A percentile compares a stretch with the other conserved stretches of the same genome.
Conservation (phyloP, 192 early-diverging fungal genomes). For the Umbelopsis vinacea region DNA sequence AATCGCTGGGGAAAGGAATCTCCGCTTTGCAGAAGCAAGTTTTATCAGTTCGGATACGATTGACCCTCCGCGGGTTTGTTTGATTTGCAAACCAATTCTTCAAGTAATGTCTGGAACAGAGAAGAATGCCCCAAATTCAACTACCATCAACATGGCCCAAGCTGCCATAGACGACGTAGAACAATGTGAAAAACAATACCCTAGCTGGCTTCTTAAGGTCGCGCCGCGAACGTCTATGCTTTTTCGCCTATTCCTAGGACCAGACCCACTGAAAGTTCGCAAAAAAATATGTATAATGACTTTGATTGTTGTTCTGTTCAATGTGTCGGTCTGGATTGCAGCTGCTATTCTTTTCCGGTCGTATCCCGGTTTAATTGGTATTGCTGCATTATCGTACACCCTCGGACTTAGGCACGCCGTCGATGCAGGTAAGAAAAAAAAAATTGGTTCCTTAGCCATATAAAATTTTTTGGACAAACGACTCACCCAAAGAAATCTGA, state of each 20-base stretch:
- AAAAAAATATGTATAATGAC: conserved; percentile 43
- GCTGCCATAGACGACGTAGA: not conserved
- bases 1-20: not conserved
- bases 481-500: not conserved
- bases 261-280: conserved; percentile 36
- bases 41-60: not conserved
- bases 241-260: conserved; percentile 38
- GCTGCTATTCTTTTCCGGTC: conserved; percentile 36
- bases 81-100: too few relatives aligned
- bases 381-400: conserved; percentile 51
- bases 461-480: not conserved
- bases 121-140: not conserved
- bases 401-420: conserved; percentile 63
- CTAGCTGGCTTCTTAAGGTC: conserved; percentile 3
- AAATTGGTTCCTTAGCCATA: not conserved
- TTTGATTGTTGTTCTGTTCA: conserved; percentile 34
- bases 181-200: not conserved
- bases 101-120: conserved; percentile 1
- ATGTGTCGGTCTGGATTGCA: conserved; percentile 51
- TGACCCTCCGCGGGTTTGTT: too few relatives aligned
- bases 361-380: conserved; percentile 49
- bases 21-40: not conserved
- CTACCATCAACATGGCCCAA: not conserved
- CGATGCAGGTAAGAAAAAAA: conserved; percentile 45
- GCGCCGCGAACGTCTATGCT: conserved; percentile 28